Base-by-base conservation (phyloP, 768 basidiomycete genomes). In the Pseudohyphozyma bogoriensis region DNA sequence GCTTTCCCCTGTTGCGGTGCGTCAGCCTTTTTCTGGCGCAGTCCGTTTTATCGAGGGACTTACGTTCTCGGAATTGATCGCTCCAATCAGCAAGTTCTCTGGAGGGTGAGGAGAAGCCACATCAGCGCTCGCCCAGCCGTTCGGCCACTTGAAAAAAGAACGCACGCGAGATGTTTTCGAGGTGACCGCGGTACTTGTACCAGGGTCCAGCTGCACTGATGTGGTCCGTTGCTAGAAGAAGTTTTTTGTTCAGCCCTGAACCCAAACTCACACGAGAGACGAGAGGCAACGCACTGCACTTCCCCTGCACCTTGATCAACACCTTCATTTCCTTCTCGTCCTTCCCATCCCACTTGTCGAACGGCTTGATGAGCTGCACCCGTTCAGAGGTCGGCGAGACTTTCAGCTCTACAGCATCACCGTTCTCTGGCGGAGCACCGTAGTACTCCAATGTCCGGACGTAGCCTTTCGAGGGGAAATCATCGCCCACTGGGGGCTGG, bases 121-220 rank as follows among this genome's bases (percentile, higher is more conserved):
- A n/a, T n/a, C n/a, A n/a, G n/a, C n/a, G n/a, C n/a, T n/a, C n/a
- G n/a, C n/a, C n/a, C n/a, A n/a, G n/a, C n/a, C n/a, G n/a, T n/a
- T n/a, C n/a, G n/a, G n/a, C n/a, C n/a, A n/a, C n/a, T n/a, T n/a
- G n/a, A n/a, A n/a, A n/a, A n/a, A n/a, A n/a, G n/a, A n/a, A n/a
- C n/a, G n/a, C n/a, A n/a, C n/a, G 88, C 36, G 92, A 95, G 73
- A 95, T 96, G 80, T 95, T 96, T 75, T 95, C 81, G 72, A 96
- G 84, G 76, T 96, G 93, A 65, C 93, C 93, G 79, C 93, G 89
- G 80, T 92, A 97, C 78, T 96, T 96, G 79, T 96, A 83, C 93
- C 93, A 97, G 49, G 93, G 93, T 60, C 93, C 93, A 79, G 92
- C 93, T 72, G 92, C 92, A 63, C 85, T 87, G 75, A 70, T 42